Evolutionary conservation across 345 rosid genomes (phyloP).

Genomic region (Kernera saxatilis): DNA sequence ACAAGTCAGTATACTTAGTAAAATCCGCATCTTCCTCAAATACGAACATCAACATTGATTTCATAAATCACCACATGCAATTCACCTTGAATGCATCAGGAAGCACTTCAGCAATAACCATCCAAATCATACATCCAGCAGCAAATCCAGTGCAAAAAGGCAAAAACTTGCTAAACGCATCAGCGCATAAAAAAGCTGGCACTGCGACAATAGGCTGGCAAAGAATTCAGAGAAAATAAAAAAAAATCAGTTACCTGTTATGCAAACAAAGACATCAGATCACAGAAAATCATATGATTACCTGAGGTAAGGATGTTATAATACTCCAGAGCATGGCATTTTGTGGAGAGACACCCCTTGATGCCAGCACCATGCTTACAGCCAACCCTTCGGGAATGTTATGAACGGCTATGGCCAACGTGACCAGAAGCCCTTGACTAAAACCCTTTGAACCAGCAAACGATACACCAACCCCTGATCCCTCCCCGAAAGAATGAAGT

Average conservation of each 20-base stretch:
- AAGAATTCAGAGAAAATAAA: background rate
- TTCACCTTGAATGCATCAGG: conserved; percentile 97
- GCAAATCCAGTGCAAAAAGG: conserved; percentile 99
- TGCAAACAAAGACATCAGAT: background rate
- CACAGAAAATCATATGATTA: conserved; percentile 17
- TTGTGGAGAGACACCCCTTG: conserved; percentile 97
- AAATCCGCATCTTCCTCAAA: background rate
- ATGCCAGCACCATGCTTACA: conserved; percentile 98
- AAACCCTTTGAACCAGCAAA: conserved; percentile 98
- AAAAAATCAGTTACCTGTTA: conserved; percentile 2
- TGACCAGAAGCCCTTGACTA: conserved; percentile 92
- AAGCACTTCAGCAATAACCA: conserved; percentile 99
- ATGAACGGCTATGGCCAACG: conserved; percentile 97
- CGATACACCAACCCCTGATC: conserved; percentile 99
- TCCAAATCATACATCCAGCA: conserved; percentile 99
- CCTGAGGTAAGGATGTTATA: conserved; percentile 98
- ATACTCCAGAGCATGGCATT: conserved; percentile 99
- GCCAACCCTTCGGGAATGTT: conserved; percentile 98
- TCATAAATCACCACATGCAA: background rate
- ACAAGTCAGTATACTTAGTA: background rate
- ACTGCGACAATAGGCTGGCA: conserved; percentile 93
- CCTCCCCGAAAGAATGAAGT: conserved; percentile 99
- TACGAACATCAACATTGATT: background rate
- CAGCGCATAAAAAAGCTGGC: conserved; percentile 97
- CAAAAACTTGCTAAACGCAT: conserved; percentile 84